phyloP scores from a whole-genome alignment of 176 grass and related monocot species.

The Dactylis glomerata region DNA sequence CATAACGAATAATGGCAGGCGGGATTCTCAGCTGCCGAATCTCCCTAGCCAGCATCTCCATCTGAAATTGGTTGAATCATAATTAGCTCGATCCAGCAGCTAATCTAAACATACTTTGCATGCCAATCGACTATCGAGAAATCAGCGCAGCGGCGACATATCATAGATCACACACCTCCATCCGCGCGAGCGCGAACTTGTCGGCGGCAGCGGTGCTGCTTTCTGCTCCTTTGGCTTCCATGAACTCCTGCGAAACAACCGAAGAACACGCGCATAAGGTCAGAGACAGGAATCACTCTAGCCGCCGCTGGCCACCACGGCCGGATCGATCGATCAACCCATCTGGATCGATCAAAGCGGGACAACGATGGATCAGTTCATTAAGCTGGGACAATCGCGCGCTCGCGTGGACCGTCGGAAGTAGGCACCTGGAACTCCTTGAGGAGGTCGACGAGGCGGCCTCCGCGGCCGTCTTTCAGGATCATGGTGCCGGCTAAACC shows the following conservation, averaged over 20 bases:
- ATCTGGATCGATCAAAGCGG: background rate
- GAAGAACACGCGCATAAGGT: background rate
- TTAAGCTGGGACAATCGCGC: too few relatives aligned
- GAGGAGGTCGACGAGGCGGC: conserved; percentile 46
- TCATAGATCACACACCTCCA: background rate
- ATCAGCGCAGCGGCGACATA: background rate
- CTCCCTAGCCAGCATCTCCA: conserved; percentile 20
- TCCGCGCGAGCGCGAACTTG: background rate
- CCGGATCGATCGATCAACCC: background rate
- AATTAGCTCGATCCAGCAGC: background rate
- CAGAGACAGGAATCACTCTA: background rate
- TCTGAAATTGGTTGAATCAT: conserved; percentile 15
- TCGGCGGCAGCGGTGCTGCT: background rate
- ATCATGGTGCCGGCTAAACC: conserved; percentile 31
- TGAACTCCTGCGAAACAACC: conserved; percentile 20
- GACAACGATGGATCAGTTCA: too few relatives aligned
- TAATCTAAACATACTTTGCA: background rate
- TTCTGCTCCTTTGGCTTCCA: conserved; percentile 4
- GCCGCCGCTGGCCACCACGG: background rate
- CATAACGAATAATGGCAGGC: conserved; percentile 34
- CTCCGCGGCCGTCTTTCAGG: conserved; percentile 33
- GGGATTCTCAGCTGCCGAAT: conserved; percentile 23
- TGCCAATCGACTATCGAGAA: background rate
- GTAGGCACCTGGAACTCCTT: conserved; percentile 51
- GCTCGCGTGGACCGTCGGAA: too few relatives aligned